These are phyloP conservation scores for Acanthamoeba healyi DNA, from an alignment of 208 protist species.

Conservation along the genomic window DNA sequence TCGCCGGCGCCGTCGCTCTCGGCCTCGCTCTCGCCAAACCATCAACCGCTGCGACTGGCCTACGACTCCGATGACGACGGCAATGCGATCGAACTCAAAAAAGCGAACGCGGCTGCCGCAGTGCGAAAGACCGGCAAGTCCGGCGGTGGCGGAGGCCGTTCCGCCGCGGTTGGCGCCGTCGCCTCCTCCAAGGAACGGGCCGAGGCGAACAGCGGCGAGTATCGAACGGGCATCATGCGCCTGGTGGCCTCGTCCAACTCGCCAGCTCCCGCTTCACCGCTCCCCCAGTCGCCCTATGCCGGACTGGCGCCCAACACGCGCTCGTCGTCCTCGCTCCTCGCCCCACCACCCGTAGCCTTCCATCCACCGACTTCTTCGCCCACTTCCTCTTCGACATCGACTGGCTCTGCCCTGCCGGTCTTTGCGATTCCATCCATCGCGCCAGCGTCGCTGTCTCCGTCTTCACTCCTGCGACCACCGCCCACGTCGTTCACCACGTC, in stretches of 20 bases:
- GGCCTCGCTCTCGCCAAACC: neutral
- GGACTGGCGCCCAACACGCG: neutral
- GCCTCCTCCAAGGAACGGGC: neutral
- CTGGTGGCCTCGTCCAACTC: conserved; percentile 45
- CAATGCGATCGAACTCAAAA: conserved; percentile 4
- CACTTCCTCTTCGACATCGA: neutral
- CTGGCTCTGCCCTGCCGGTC: neutral
- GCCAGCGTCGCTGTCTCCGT: neutral
- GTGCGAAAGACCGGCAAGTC: neutral
- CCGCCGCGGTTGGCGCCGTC: neutral
- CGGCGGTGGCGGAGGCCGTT: neutral
- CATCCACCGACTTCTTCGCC: neutral
- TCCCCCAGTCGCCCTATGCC: conserved; percentile 26
- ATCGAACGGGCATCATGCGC: conserved; percentile 21
- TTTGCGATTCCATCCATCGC: neutral
- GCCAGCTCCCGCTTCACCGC: neutral
- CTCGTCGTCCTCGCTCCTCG: neutral
- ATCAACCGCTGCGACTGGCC: neutral
- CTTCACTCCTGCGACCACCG: neutral
- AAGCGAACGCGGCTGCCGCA: neutral
- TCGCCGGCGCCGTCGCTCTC: neutral
- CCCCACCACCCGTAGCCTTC: neutral
- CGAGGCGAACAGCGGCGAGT: conserved; percentile 28
- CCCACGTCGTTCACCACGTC: neutral
- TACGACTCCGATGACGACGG: conserved; percentile 40